A percentile compares a stretch with the other conserved stretches of the same genome.
Conservation (phyloP, 768 basidiomycete genomes). For the Cystofilobasidium bisporidii region DNA sequence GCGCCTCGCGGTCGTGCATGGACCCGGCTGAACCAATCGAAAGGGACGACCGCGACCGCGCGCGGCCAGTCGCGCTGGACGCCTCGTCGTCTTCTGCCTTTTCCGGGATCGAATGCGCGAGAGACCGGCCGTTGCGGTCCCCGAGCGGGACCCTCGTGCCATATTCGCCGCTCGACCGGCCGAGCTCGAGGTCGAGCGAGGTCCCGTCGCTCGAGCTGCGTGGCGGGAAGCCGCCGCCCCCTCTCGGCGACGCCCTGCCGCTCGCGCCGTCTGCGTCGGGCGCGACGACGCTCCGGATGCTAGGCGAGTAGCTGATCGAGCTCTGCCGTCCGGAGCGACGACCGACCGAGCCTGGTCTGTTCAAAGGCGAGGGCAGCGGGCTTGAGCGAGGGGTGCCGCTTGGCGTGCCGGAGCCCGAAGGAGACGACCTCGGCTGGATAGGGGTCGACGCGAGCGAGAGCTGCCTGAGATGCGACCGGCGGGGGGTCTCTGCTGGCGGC, state of each 20-base stretch:
- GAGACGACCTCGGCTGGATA: not conserved
- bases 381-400: not conserved
- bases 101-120: not conserved
- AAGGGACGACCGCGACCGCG: not conserved
- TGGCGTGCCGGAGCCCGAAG: not conserved
- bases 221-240: not conserved
- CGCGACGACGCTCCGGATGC: not conserved
- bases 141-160: not conserved
- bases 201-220: not conserved
- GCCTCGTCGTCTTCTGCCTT: not conserved
- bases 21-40: not conserved
- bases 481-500: too few relatives aligned
- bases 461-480: too few relatives aligned
- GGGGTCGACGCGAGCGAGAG: too few relatives aligned
- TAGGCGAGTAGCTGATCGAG: not conserved
- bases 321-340: not conserved
- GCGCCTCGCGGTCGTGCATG: not conserved
- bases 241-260: not conserved
- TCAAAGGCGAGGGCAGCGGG: not conserved
- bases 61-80: not conserved
- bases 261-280: not conserved
- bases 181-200: not conserved
- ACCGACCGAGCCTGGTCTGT: not conserved
- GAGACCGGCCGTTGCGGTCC: not conserved
- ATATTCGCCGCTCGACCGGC: not conserved